Evolutionary conservation across 139 green algal species (phyloP).

Genomic region (Micractinium sp.): DNA sequence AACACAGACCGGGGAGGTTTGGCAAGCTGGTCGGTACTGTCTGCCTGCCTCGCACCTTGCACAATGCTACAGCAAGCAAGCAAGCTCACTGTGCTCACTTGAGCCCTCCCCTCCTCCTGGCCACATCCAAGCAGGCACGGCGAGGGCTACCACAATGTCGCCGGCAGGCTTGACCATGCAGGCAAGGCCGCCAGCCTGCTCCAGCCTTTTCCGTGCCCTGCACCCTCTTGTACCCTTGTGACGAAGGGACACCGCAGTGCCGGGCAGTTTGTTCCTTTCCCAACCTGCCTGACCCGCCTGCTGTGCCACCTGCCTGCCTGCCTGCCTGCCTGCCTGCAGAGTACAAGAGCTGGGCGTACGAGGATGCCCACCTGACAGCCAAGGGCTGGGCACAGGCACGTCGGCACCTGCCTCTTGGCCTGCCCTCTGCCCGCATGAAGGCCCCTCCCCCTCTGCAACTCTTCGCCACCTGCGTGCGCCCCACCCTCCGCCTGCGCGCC

Average conservation of each 20-base stretch:
- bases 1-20: too few relatives aligned
- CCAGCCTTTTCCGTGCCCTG: not conserved
- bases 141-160: conserved; percentile 70
- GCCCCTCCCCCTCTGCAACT: not conserved
- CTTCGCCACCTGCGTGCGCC: not conserved
- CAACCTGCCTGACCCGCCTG: not conserved
- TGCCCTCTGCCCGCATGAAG: not conserved
- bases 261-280: too few relatives aligned
- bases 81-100: too few relatives aligned
- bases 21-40: too few relatives aligned
- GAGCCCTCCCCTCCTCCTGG: too few relatives aligned
- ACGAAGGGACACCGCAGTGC: too few relatives aligned
- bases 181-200: not conserved
- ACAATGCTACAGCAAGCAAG: too few relatives aligned
- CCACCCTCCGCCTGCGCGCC: not conserved
- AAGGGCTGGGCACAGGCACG: conserved; percentile 49
- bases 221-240: too few relatives aligned
- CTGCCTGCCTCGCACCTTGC: too few relatives aligned
- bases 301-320: not conserved
- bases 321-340: not conserved
- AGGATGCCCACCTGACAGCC: conserved; percentile 61
- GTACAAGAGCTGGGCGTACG: conserved; percentile 41
- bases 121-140: not conserved
- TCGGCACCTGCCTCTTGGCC: not conserved
- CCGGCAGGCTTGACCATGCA: conserved; percentile 41